Percentiles rank a stretch among this genome's conserved stretches.
Evolutionary conservation across 345 rosid genomes (phyloP).

Genomic region (Isatis tinctoria): DNA sequence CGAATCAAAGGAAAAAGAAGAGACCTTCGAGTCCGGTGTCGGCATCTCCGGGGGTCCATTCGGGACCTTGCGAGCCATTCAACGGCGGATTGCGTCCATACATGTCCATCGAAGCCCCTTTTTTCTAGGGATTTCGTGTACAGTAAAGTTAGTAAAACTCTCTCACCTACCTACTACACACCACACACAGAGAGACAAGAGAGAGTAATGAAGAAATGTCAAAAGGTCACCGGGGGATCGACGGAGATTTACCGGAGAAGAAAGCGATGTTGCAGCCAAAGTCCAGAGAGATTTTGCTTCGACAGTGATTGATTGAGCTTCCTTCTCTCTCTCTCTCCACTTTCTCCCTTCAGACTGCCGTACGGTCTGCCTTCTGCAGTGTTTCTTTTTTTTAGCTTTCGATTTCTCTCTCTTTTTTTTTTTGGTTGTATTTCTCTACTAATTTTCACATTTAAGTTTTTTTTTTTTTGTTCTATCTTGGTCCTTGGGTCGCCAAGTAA

Average conservation of each 20-base stretch:
- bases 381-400: slow-evolving; percentile 23
- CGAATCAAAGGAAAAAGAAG: slow-evolving; percentile 12
- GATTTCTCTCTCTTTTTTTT: background rate
- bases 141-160: slow-evolving; percentile 31
- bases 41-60: slow-evolving; percentile 55
- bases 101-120: slow-evolving; percentile 48
- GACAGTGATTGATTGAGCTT: slow-evolving; percentile 14
- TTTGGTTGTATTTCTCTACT: background rate
- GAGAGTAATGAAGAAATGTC: background rate
- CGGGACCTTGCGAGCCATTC: slow-evolving; percentile 52
- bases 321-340: no score
- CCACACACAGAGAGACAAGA: background rate
- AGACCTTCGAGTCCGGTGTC: slow-evolving; percentile 64
- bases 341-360: slow-evolving; percentile 34
- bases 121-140: slow-evolving; percentile 36
- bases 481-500: slow-evolving; percentile 7
- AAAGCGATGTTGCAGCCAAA: background rate
- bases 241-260: slow-evolving; percentile 21
- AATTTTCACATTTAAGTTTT: background rate
- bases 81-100: slow-evolving; percentile 57
- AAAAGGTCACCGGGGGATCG: slow-evolving; percentile 7
- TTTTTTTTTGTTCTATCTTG: background rate
- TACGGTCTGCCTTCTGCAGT: slow-evolving; percentile 35
- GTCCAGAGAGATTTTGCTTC: slow-evolving; percentile 25
- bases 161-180: slow-evolving; percentile 16